phyloP scores from a whole-genome alignment of 2,329 filamentous ascomycete genomes.

The Berkeleyomyces basicola region DNA sequence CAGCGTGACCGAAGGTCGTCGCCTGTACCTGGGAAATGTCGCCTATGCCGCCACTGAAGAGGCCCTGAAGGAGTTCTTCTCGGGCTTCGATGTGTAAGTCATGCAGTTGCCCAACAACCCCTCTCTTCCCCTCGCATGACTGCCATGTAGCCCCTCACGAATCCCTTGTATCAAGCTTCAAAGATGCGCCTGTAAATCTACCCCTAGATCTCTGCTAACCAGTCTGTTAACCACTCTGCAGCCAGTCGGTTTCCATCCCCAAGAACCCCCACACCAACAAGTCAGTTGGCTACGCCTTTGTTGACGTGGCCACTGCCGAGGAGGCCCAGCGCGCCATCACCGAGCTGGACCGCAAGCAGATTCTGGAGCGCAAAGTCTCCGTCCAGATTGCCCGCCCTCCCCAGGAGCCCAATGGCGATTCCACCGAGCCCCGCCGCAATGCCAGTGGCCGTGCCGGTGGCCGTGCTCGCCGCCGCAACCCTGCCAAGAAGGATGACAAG shows the following conservation, averaged over 20 bases:
- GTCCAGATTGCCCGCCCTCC: constrained; percentile 98
- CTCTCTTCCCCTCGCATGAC: background rate
- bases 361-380: constrained; percentile 96
- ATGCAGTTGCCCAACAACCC: background rate
- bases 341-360: constrained; percentile 93
- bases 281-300: constrained; percentile 96
- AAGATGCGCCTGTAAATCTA: no score
- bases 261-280: constrained; percentile 98
- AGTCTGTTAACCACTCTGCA: constrained; percentile 27
- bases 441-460: constrained; percentile 50
- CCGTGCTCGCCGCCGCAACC: constrained; percentile 47
- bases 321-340: constrained; percentile 92
- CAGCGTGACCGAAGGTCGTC: constrained; percentile 95
- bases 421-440: constrained; percentile 44
- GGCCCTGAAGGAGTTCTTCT: constrained; percentile 99
- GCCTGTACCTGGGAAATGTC: constrained; percentile 99
- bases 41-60: constrained; percentile 99
- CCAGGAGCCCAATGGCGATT: constrained; percentile 69
- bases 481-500: constrained; percentile 33
- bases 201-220: background rate
- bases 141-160: background rate
- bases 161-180: background rate
- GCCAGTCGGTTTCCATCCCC: constrained; percentile 96
- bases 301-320: constrained; percentile 84
- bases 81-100: constrained; percentile 96